Evolutionary conservation across 768 basidiomycete species (phyloP).

Genomic region (Pleurotus djamor): DNA sequence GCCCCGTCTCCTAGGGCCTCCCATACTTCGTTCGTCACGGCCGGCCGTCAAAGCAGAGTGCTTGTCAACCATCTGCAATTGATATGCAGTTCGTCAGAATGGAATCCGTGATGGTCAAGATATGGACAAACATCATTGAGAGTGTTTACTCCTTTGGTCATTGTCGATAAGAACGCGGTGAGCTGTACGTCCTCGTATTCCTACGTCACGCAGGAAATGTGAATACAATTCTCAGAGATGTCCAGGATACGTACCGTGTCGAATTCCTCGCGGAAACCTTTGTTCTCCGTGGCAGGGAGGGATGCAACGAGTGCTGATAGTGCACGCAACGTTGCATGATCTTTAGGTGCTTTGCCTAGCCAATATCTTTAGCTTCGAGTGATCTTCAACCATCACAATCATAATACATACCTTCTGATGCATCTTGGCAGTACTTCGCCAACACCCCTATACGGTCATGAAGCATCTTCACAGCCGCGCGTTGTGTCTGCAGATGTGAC

Average conservation of each 20-base stretch:
- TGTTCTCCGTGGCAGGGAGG: constrained; percentile 83
- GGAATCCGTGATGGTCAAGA: constrained; percentile 1
- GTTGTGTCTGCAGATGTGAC: constrained; percentile 86
- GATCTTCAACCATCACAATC: neutral
- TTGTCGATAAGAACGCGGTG: constrained; percentile 80
- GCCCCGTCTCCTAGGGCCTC: neutral
- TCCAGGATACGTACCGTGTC: constrained; percentile 55
- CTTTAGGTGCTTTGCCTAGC: constrained; percentile 68
- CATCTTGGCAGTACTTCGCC: constrained; percentile 81
- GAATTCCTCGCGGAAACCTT: constrained; percentile 85
- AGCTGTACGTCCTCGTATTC: constrained; percentile 97
- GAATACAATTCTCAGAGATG: too few relatives aligned
- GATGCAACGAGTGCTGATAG: constrained; percentile 86
- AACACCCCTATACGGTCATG: constrained; percentile 87
- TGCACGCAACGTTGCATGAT: constrained; percentile 81
- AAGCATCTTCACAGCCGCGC: constrained; percentile 96
- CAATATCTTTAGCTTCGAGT: neutral
- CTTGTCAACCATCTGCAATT: constrained; percentile 2
- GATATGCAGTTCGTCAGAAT: constrained; percentile 12
- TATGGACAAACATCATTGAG: constrained; percentile 79
- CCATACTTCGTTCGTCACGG: constrained; percentile 5
- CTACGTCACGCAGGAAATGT: too few relatives aligned
- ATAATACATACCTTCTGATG: constrained; percentile 59
- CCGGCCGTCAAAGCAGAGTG: constrained; percentile 9
- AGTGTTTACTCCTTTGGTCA: constrained; percentile 87